Conservation (phyloP, 768 basidiomycete species). For the Epithele typhae region DNA sequence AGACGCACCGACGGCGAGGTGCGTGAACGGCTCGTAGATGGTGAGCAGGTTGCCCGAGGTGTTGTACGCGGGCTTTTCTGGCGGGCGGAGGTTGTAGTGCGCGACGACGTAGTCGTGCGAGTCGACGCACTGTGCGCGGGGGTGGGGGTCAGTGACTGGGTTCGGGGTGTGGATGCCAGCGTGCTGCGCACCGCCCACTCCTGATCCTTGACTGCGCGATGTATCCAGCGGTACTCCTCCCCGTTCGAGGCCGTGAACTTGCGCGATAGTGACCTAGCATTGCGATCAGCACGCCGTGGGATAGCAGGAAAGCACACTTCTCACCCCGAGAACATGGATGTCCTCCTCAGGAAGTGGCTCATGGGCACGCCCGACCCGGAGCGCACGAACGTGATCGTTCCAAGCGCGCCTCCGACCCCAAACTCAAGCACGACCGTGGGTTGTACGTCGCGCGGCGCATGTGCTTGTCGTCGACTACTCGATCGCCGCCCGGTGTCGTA, state of each 20-base stretch:
- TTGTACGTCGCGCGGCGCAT: slow-evolving; percentile 44
- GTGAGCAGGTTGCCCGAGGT: slow-evolving; percentile 62
- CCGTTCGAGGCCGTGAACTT: slow-evolving; percentile 70
- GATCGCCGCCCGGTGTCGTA: slow-evolving; percentile 66
- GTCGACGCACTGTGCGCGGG: slow-evolving; percentile 43
- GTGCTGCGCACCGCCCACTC: slow-evolving; percentile 61
- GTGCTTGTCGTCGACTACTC: slow-evolving; percentile 47
- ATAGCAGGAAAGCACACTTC: slow-evolving; percentile 24
- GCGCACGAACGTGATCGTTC: slow-evolving; percentile 51
- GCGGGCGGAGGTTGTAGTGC: slow-evolving; percentile 59
- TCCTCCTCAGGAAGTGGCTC: slow-evolving; percentile 59
- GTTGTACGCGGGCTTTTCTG: slow-evolving; percentile 49
- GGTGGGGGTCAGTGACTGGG: neutral
- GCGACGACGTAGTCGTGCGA: slow-evolving; percentile 55
- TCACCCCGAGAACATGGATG: slow-evolving; percentile 64
- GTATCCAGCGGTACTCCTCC: slow-evolving; percentile 65
- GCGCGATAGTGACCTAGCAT: slow-evolving; percentile 54
- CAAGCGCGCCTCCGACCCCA: slow-evolving; percentile 50
- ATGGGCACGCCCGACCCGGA: slow-evolving; percentile 48
- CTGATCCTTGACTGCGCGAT: slow-evolving; percentile 49
- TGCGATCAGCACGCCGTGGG: neutral
- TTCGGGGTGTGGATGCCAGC: neutral
- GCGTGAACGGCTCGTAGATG: slow-evolving; percentile 50
- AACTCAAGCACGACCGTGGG: slow-evolving; percentile 62
- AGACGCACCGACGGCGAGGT: slow-evolving; percentile 51